These are phyloP conservation scores for Oidiodendron maius DNA, from an alignment of 495 filamentous ascomycete species.

Conservation along the genomic window DNA sequence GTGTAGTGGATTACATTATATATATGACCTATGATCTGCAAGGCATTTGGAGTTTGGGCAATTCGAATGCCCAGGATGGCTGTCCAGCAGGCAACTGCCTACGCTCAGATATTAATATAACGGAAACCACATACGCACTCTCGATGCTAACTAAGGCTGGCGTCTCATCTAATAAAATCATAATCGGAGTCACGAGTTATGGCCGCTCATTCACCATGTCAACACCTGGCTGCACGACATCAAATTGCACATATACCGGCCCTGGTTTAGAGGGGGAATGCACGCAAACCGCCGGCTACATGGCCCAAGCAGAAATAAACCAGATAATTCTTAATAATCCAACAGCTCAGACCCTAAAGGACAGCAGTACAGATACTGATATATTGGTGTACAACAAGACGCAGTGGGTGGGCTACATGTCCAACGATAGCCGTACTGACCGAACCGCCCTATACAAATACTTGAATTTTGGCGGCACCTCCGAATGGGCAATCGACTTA, in stretches of 20 bases:
- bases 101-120: slow-evolving; percentile 30
- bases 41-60: slow-evolving; percentile 18
- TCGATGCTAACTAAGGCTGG: slow-evolving; percentile 41
- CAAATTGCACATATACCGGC: slow-evolving; percentile 22
- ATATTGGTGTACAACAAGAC: slow-evolving; percentile 28
- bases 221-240: slow-evolving; percentile 20
- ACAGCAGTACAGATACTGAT: slow-evolving; percentile 23
- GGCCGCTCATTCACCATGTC: slow-evolving; percentile 31
- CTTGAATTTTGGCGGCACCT: slow-evolving; percentile 29
- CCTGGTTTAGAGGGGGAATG: slow-evolving; percentile 25
- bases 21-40: slow-evolving; percentile 36
- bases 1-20: slow-evolving; percentile 28
- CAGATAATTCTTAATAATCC: slow-evolving; percentile 15
- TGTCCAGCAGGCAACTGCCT: slow-evolving; percentile 28
- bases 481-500: slow-evolving; percentile 33
- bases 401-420: slow-evolving; percentile 35
- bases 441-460: slow-evolving; percentile 22
- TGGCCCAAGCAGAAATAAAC: slow-evolving; percentile 32
- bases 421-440: slow-evolving; percentile 19
- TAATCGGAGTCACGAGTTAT: slow-evolving; percentile 31
- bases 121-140: slow-evolving; percentile 31
- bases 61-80: slow-evolving; percentile 1
- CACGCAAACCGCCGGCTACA: slow-evolving; percentile 30
- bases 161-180: slow-evolving; percentile 30
- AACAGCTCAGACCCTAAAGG: slow-evolving; percentile 4